A percentile compares a stretch with the other conserved stretches of the same genome.
Evolutionary conservation across 495 filamentous ascomycete species (phyloP).

Genomic region (Usnea hakonensis): DNA sequence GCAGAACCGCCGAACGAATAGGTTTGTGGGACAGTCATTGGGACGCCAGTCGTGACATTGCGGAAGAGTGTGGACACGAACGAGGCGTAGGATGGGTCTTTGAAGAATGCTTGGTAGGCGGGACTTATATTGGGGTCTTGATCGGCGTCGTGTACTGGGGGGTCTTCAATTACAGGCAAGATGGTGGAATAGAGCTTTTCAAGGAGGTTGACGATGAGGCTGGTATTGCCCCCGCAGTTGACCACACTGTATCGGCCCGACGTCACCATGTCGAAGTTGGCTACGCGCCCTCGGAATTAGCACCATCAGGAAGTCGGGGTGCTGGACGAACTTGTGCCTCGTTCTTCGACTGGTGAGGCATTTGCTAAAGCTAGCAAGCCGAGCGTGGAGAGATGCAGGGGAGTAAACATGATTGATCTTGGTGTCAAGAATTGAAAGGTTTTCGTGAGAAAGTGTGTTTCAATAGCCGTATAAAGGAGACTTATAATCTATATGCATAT

Average conservation of each 20-base stretch:
- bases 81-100: slow-evolving; percentile 6
- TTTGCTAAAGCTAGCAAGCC: slow-evolving; percentile 1
- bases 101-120: background rate
- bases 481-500: background rate
- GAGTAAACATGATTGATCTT: background rate
- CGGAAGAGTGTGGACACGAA: background rate
- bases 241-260: background rate
- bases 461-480: background rate
- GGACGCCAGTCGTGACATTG: background rate
- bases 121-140: background rate
- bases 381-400: background rate
- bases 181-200: background rate
- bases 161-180: background rate
- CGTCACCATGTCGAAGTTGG: background rate
- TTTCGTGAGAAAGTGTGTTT: background rate
- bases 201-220: background rate
- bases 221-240: background rate
- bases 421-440: background rate
- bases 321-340: background rate
- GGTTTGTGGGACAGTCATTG: background rate
- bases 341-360: background rate
- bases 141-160: too few relatives aligned
- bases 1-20: background rate
- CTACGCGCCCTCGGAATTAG: background rate
- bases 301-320: background rate